Evolutionary conservation across 192 early-diverging fungal species (phyloP), one percentile per base, ranked within the genome.

Genomic region (Entomortierella chlamydospora): DNA sequence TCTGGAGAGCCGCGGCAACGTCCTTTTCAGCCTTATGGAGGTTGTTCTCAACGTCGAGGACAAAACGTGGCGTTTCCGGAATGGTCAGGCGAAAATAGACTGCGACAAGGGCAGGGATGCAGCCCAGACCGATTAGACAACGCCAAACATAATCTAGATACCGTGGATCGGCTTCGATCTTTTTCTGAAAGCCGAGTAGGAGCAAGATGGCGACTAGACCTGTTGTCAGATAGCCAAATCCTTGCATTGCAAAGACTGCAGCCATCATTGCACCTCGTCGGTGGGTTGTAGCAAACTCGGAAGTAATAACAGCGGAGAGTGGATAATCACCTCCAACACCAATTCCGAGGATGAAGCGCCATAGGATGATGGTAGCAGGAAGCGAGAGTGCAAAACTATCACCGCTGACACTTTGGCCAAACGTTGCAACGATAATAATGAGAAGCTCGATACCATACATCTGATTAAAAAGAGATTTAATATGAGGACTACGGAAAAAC

Each of bases 401-500:
- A n/a, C 88, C 91, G 69, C 88, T 86, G 54, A 97, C 85, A 33
- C 92, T 85, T 49, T 90, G 92, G 20, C 92, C 94, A 56, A 98
- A 63, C 29, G 95, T 94, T 33, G 90, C 93, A 62, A 96, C 84
- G 69, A 98, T 95, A 76, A 96, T 93, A 77, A 98, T 96, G 83
- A 96, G 92, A 55, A 98, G 86, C 66, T 93, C 93, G 43, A 96
- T 84, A 73, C 95, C 92, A 73, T 96, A 98, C 82, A 97, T 93
- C 61, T 91, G 25, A 54, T 28, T 30, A 51, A 11, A 18, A 18
- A 42, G n/a, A 22, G 18, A 34, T 30, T 26, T 45, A 17, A 62
- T 3, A 62, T 49, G 47, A 25, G 29, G n/a, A n/a, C n/a, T n/a
- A n/a, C n/a, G n/a, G n/a, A n/a, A n/a, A n/a, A n/a, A n/a, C n/a